Percentiles rank a stretch among this genome's conserved stretches.
Evolutionary conservation across 805 yeast genomes (phyloP).

Genomic region (Kazachstania taianensis): DNA sequence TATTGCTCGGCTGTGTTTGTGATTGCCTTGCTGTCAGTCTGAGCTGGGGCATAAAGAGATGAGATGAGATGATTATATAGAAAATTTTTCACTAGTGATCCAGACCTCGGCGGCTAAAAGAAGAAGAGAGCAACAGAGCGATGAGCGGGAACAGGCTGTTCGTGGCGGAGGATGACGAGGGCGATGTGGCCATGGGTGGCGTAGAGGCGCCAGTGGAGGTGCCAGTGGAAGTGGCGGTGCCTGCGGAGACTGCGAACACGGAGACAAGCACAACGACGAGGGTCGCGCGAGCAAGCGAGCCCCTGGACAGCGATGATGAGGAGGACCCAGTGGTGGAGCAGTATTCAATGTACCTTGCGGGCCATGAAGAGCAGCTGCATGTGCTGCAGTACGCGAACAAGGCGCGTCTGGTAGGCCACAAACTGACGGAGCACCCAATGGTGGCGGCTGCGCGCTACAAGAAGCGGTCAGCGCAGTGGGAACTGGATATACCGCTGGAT

Average conservation of each 20-base stretch:
- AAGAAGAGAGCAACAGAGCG: not conserved
- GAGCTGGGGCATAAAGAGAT: not conserved
- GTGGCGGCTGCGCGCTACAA: constrained; percentile 45
- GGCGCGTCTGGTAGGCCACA: constrained; percentile 19
- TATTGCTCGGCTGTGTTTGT: constrained; percentile 8
- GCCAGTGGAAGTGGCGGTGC: not conserved
- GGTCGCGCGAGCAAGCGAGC: not conserved
- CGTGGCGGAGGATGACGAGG: constrained; percentile 30
- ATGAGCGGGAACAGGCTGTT: constrained; percentile 24
- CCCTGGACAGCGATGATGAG: constrained; percentile 22
- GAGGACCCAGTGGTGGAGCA: constrained; percentile 55
- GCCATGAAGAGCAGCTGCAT: constrained; percentile 28
- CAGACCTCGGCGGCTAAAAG: not conserved
- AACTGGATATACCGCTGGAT: constrained; percentile 67
- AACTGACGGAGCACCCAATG: constrained; percentile 28
- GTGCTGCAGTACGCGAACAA: constrained; percentile 48
- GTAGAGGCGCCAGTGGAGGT: not conserved
- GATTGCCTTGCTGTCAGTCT: not conserved
- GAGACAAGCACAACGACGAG: not conserved
- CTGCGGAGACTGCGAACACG: not conserved
- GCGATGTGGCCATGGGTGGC: constrained; percentile 8
- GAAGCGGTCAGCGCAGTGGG: constrained; percentile 51
- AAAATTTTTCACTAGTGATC: constrained; percentile 6
- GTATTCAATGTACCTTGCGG: constrained; percentile 44
- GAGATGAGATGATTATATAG: not conserved